phyloP scores from a whole-genome alignment of 129 eudicot species.

The Artemisia argyi region DNA sequence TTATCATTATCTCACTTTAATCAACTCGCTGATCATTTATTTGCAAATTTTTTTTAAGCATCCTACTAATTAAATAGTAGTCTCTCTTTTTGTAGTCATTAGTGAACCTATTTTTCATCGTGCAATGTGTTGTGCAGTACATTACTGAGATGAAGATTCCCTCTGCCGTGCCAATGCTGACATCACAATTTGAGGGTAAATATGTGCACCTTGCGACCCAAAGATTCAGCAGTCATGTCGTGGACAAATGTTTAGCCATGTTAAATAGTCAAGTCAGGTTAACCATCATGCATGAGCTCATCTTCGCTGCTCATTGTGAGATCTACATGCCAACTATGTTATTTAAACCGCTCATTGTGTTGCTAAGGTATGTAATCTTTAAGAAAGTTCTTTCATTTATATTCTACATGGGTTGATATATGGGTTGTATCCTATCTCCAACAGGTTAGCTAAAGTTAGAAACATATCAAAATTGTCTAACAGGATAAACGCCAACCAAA shows the following conservation, averaged over 20 bases:
- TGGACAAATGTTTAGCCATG: slow-evolving; percentile 66
- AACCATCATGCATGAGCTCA: slow-evolving; percentile 60
- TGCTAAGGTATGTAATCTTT: slow-evolving; percentile 58
- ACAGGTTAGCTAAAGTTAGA: no score
- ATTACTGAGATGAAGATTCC: slow-evolving; percentile 63
- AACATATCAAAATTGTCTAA: no score
- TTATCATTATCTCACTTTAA: no score
- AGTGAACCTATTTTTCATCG: slow-evolving; percentile 1
- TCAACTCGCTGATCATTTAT: no score
- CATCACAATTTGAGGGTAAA: slow-evolving; percentile 5
- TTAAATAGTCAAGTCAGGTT: slow-evolving; percentile 45
- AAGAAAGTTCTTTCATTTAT: not conserved
- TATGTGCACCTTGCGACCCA: slow-evolving; percentile 17
- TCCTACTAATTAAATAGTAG: no score
- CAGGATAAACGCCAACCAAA: no score
- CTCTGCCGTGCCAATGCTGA: slow-evolving; percentile 33
- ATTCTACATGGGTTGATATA: not conserved
- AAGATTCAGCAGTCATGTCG: slow-evolving; percentile 15
- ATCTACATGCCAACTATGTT: slow-evolving; percentile 86
- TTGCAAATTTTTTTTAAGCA: no score
- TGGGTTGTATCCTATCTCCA: not conserved
- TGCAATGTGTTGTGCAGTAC: slow-evolving; percentile 62
- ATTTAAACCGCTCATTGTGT: slow-evolving; percentile 65
- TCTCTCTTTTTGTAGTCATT: slow-evolving; percentile 1
- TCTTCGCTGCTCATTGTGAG: slow-evolving; percentile 65